Base-by-base conservation (phyloP, 208 protist species). In the Leishmania lainsoni region DNA sequence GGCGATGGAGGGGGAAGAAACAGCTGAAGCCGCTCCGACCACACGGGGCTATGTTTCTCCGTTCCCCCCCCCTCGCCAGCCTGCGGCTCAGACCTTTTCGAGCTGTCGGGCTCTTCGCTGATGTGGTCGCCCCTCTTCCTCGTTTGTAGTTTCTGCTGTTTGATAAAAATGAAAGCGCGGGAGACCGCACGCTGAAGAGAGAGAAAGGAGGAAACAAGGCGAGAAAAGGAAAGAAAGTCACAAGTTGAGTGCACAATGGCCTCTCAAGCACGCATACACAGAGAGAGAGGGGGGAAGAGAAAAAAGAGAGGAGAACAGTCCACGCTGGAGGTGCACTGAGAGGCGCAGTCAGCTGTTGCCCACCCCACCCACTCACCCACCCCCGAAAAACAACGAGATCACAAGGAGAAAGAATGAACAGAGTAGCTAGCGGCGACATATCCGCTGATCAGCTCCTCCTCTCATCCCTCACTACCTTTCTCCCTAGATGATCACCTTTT, bases 181-280 rank as follows among this genome's bases (percentile, higher is more conserved):
- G 65, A 70, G 29, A 70, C 20, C 65, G 26, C 68, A 14, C 68
- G 4, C 42, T 0, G 20, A 17, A 39, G 20, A 54, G 70, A 52
- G 65, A 61, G 54, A 59, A 75, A 59, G 5, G 14, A 65, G 6
- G 6, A 65, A 42, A 58, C 1, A 76, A 56, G 75, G 61, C 10
- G 29, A 85, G 78, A 78, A 72, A 48, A 78, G 63, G 61, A 80
- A 61, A 17, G n/a, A 68, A 78, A 35, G 39, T 16, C 12, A 39
- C n/a, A 78, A 68, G 51, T 78, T 32, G 59, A 61, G 52, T 22
- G 2, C 75, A 81, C 49, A 17, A 20, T 56, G 8, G 6, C 51
- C n/a, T 3, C 69, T 22, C 66, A 39, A 51, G 20, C 35, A 45
- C 71, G n/a, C 70, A 42, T 6, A 75, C 49, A 26, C 49, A 75